Evolutionary conservation across 345 rosid species (phyloP).

Genomic region (Moringa oleifera): DNA sequence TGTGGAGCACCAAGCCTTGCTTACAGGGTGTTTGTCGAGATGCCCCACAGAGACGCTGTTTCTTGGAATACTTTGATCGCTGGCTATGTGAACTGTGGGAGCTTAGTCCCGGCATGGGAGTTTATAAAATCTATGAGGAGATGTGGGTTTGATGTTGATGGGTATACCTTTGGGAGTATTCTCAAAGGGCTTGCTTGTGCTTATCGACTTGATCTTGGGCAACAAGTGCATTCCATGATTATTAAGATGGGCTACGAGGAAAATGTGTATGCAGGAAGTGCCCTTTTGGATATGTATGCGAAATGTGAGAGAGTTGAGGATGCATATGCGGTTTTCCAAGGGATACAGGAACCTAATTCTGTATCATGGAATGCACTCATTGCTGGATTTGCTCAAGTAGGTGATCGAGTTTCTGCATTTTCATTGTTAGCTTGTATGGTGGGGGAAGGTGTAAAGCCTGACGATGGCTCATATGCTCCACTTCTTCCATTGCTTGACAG

Average conservation of each 20-base stretch:
- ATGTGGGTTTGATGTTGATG: slow-evolving; percentile 34
- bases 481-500: slow-evolving; percentile 64
- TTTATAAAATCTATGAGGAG: slow-evolving; percentile 39
- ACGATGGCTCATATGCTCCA: slow-evolving; percentile 75
- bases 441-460: slow-evolving; percentile 36
- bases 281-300: slow-evolving; percentile 70
- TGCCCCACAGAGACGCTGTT: slow-evolving; percentile 46
- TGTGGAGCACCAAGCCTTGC: slow-evolving; percentile 29
- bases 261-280: slow-evolving; percentile 56
- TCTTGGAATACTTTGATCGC: slow-evolving; percentile 76
- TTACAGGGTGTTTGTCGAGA: slow-evolving; percentile 52
- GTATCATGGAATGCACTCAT: slow-evolving; percentile 74
- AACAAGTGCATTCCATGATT: slow-evolving; percentile 51
- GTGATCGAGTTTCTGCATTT: slow-evolving; percentile 43
- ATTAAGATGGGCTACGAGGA: slow-evolving; percentile 36
- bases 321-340: slow-evolving; percentile 42
- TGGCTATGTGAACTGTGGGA: slow-evolving; percentile 46
- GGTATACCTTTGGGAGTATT: slow-evolving; percentile 50
- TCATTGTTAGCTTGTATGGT: slow-evolving; percentile 55
- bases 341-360: slow-evolving; percentile 43
- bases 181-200: slow-evolving; percentile 58
- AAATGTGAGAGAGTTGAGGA: slow-evolving; percentile 53
- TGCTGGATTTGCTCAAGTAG: slow-evolving; percentile 47
- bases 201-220: slow-evolving; percentile 39
- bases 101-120: slow-evolving; percentile 35